A percentile compares a stretch with the other conserved stretches of the same genome.
Evolutionary conservation across 2,329 filamentous ascomycete species (phyloP).

Genomic region (Curvularia sp.): DNA sequence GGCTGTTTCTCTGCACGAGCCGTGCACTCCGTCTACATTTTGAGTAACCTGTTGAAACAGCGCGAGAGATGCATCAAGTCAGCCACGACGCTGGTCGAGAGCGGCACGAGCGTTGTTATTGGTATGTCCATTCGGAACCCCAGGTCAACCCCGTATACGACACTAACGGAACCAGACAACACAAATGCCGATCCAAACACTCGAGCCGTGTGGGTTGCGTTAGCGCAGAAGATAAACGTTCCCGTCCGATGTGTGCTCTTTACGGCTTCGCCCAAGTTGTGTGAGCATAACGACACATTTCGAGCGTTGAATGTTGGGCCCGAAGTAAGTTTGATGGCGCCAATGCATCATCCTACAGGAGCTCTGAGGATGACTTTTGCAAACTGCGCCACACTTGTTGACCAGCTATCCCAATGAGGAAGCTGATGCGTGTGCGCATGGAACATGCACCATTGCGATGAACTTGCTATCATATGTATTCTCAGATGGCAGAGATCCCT

Average conservation of each 20-base stretch:
- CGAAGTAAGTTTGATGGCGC: conserved; percentile 42
- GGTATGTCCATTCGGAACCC: conserved; percentile 63
- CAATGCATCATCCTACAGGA: conserved; percentile 14
- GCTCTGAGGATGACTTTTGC: conserved; percentile 7
- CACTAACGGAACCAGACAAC: conserved; percentile 70
- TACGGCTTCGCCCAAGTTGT: conserved; percentile 71
- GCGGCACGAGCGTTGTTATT: conserved; percentile 74
- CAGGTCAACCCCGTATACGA: conserved; percentile 20
- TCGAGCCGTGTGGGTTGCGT: conserved; percentile 76
- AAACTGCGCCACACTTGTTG: conserved; percentile 11
- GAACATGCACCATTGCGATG: conserved; percentile 1
- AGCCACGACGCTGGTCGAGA: conserved; percentile 69
- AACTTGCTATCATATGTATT: background rate
- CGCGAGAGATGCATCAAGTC: conserved; percentile 72
- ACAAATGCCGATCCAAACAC: conserved; percentile 88
- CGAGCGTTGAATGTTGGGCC: conserved; percentile 65
- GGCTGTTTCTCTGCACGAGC: conserved; percentile 28
- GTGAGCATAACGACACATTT: conserved; percentile 87
- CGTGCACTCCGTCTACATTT: conserved; percentile 31
- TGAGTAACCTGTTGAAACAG: conserved; percentile 54
- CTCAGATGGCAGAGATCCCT: conserved; percentile 16
- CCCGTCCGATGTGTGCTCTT: conserved; percentile 89
- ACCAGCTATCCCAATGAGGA: conserved; percentile 21
- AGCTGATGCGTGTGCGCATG: conserved; percentile 16
- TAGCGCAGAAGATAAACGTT: conserved; percentile 74